phyloP scores from a whole-genome alignment of 2,329 filamentous ascomycete genomes.

The Beauveria australis region DNA sequence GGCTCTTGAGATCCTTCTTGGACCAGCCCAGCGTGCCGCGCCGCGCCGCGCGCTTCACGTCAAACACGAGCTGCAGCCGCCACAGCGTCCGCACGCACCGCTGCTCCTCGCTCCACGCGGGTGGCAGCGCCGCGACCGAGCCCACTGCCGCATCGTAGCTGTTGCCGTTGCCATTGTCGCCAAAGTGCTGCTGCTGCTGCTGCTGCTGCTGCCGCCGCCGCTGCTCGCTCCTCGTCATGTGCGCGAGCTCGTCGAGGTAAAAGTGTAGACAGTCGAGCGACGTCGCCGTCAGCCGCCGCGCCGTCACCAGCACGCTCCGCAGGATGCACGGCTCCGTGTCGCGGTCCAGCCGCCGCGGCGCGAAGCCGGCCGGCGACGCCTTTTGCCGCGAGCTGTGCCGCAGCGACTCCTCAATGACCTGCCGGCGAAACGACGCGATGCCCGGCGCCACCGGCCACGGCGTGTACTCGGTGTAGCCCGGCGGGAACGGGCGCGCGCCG shows the following conservation, averaged over 20 bases:
- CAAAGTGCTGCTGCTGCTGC: no score
- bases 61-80: constrained; percentile 4
- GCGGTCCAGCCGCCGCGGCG: not conserved
- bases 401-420: constrained; percentile 4
- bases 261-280: not conserved
- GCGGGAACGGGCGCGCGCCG: constrained; percentile 3
- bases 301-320: constrained; percentile 1
- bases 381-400: not conserved
- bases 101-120: constrained; percentile 6
- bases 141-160: not conserved
- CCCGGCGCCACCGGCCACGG: not conserved
- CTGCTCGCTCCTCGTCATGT: not conserved
- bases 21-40: constrained; percentile 2
- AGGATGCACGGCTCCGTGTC: not conserved
- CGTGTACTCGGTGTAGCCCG: constrained; percentile 7
- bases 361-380: not conserved
- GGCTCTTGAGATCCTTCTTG: not conserved
- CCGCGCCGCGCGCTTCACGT: constrained; percentile 2
- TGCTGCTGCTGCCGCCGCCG: no score
- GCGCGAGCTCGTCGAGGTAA: not conserved
- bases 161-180: not conserved
- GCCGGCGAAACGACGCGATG: not conserved
- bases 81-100: constrained; percentile 1
- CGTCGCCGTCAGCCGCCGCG: not conserved
- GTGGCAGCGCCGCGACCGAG: not conserved